Percentiles rank a stretch among this genome's conserved stretches.
Conservation (phyloP, 2,329 filamentous ascomycete species). For the Pseudogymnoascus sp. region DNA sequence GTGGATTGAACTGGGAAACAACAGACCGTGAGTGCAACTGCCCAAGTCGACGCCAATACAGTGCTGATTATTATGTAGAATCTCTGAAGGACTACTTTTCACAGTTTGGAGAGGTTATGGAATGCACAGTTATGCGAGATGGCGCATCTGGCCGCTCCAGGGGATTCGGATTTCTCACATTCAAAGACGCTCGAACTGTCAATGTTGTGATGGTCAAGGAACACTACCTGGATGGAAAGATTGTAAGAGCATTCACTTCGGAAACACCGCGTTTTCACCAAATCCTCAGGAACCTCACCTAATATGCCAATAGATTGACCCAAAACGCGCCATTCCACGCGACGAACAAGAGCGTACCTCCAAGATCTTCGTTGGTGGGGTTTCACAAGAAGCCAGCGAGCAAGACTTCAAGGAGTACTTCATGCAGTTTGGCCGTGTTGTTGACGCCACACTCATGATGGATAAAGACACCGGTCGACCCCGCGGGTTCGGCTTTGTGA, state of each 20-base stretch:
- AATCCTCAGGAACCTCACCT: neutral
- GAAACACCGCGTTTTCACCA: neutral
- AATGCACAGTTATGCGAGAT: constrained; percentile 99
- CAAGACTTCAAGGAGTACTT: constrained; percentile 96
- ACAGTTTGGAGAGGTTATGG: constrained; percentile 91
- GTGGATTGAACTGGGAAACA: constrained; percentile 97
- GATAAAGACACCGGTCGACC: constrained; percentile 98
- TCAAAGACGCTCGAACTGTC: constrained; percentile 94
- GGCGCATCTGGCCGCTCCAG: constrained; percentile 86
- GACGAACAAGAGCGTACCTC: constrained; percentile 97
- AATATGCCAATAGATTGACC: constrained; percentile 65
- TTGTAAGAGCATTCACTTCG: constrained; percentile 54
- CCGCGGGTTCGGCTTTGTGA: constrained; percentile 94
- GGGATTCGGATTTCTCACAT: constrained; percentile 95
- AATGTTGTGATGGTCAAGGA: constrained; percentile 99
- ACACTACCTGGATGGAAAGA: constrained; percentile 95
- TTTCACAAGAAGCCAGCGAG: constrained; percentile 94
- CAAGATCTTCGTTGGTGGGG: constrained; percentile 97
- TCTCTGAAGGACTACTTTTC: constrained; percentile 96
- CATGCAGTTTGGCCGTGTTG: constrained; percentile 88
- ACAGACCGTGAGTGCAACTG: constrained; percentile 70
- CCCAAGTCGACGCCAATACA: constrained; percentile 2
- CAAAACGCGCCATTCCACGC: constrained; percentile 91
- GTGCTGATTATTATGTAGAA: constrained; percentile 49
- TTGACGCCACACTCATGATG: constrained; percentile 99